Percentiles rank a stretch among this genome's conserved stretches.
Conservation (phyloP, 2,329 filamentous ascomycete genomes). For the Exophiala oligosperma region DNA sequence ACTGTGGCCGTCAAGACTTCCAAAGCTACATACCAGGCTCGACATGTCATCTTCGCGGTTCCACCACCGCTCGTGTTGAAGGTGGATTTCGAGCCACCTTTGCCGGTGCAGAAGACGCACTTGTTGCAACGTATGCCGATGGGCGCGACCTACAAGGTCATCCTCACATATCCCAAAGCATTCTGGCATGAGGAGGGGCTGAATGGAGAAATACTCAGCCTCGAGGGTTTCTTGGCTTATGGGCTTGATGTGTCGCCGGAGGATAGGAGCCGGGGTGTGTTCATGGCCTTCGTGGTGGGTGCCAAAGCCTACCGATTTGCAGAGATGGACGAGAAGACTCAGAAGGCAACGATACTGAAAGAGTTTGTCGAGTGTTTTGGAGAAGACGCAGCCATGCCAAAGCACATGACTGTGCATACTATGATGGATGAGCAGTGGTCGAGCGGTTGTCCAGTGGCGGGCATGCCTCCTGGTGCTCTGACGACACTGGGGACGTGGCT, state of each 20-base stretch:
- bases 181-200: not conserved
- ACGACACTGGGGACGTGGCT: not conserved
- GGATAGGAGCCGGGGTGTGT: not conserved
- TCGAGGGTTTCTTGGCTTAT: not conserved
- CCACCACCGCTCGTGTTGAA: not conserved
- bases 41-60: not conserved
- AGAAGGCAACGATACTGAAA: not conserved
- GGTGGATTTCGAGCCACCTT: not conserved
- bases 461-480: not conserved
- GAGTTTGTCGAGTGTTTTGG: not conserved
- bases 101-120: not conserved
- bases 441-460: not conserved
- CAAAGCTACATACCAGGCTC: not conserved
- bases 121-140: not conserved
- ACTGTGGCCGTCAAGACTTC: not conserved
- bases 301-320: not conserved
- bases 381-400: not conserved
- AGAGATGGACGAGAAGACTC: not conserved
- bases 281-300: not conserved
- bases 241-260: not conserved
- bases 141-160: not conserved
- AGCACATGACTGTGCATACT: not conserved
- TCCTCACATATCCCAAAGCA: not conserved
- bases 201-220: not conserved
- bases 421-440: not conserved